Base-by-base conservation (phyloP, 495 filamentous ascomycete genomes). In the Penicillium roqueforti region DNA sequence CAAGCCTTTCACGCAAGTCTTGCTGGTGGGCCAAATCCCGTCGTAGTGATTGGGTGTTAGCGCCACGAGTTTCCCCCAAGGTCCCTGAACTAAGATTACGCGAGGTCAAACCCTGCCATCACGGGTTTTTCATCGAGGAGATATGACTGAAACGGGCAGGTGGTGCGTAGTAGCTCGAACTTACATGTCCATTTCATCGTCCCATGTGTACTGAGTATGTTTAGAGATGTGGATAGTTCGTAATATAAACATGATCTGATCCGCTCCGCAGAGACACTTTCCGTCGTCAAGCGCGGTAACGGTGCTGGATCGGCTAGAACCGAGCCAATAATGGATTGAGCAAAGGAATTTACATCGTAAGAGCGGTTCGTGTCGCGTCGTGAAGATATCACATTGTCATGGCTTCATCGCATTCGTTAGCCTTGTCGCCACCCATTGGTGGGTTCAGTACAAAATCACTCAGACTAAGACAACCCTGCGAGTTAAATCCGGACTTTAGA, bases 361-460 rank as follows among this genome's bases (percentile, higher is more conserved):
- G 3, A 19, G 37, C 6, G 13, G 23, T 26, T 50, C 41, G 16
- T 8, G 20, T 57, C 28, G 23, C 32, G 32, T 36, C 45, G 31
- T 45, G n/a, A 7, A 25, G 13, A 37, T 48, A 37, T 23, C 32
- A 10, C 7, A 25, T 25, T 23, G 20, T 60, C 59, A 47, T 65
- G 38, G 34, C 18, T 53, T 66, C 54, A 47, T 60, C 37, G 51
- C 13, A 49, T 39, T 57, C 43, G 42, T 59, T 37, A 56, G 57
- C 59, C 59, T 57, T 55, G 55, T 60, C 53, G 63, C 60, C 52
- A 58, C 60, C 60, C 57, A 58, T 47, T 38, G 25, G 28, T 26
- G 44, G 48, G 47, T 55, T 58, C 50, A 61, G 55, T 40, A 34
- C 39, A 48, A 49, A 42, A 34, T n/a, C 31, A 43, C 28, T 40